These are phyloP conservation scores for Dioscorea dumetorum DNA, from an alignment of 106 monocot species.

Conservation along the genomic window DNA sequence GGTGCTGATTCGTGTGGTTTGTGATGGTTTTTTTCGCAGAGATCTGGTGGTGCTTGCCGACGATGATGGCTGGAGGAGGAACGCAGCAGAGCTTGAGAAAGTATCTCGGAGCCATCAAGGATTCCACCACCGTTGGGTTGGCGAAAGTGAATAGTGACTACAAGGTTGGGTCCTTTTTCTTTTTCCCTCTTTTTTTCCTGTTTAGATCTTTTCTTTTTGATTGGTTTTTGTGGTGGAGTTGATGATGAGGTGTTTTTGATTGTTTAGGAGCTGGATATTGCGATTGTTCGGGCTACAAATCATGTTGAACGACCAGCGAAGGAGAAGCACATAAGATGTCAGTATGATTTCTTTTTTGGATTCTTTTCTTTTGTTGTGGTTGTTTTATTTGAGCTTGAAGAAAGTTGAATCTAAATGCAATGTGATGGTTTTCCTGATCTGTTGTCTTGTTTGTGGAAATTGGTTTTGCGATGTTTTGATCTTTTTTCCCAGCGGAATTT, in stretches of 20 bases:
- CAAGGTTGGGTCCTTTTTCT: conserved; percentile 30
- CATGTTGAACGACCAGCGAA: conserved; percentile 86
- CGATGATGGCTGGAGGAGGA: conserved; percentile 49
- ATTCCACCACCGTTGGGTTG: conserved; percentile 78
- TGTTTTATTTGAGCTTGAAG: neutral
- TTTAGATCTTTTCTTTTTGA: neutral
- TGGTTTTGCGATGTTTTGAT: no score
- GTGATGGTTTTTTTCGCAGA: neutral
- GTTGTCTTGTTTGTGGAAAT: neutral
- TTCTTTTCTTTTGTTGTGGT: neutral
- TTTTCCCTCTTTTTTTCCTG: no score
- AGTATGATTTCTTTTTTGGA: neutral
- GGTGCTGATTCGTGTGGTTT: neutral
- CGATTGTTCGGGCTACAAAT: conserved; percentile 85
- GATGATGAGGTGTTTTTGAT: neutral
- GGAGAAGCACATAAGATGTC: conserved; percentile 85
- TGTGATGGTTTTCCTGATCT: neutral
- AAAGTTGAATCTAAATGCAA: neutral
- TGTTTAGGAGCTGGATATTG: conserved; percentile 81
- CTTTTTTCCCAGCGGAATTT: no score
- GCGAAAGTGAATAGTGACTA: conserved; percentile 98
- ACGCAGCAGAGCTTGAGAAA: conserved; percentile 65
- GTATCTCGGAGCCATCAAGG: conserved; percentile 87
- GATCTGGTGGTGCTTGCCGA: neutral
- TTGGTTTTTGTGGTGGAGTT: neutral